Evolutionary conservation across 108 stramenopile species (phyloP).

Genomic region (Pinguiococcus pyrenoidosus): DNA sequence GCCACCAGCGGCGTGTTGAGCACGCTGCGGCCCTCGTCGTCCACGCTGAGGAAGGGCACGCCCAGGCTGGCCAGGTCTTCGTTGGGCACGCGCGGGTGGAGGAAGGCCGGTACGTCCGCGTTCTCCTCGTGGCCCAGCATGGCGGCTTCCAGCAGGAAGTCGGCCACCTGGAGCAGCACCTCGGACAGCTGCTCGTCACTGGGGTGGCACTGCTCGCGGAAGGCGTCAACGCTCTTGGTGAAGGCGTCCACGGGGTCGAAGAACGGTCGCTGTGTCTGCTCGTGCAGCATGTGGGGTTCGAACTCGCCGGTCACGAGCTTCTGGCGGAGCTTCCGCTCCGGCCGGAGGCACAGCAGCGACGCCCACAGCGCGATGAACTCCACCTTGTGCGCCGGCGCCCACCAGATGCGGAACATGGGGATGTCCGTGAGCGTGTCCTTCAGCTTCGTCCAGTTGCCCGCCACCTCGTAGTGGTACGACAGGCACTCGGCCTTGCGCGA

Average conservation of each 20-base stretch:
- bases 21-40: slow-evolving; percentile 25
- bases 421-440: slow-evolving; percentile 38
- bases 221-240: slow-evolving; percentile 25
- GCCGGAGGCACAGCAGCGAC: too few relatives aligned
- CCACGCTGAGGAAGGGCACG: slow-evolving; percentile 31
- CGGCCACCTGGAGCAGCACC: slow-evolving; percentile 29
- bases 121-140: slow-evolving; percentile 35
- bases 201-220: background rate
- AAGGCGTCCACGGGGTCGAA: slow-evolving; percentile 45
- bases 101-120: slow-evolving; percentile 37
- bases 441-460: slow-evolving; percentile 35
- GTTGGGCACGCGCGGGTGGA: slow-evolving; percentile 32
- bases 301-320: slow-evolving; percentile 24
- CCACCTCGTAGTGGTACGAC: slow-evolving; percentile 36
- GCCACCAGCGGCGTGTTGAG: slow-evolving; percentile 15
- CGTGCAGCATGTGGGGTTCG: background rate
- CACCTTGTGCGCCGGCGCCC: slow-evolving; percentile 27
- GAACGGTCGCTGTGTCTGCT: slow-evolving; percentile 25
- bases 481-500: slow-evolving; percentile 30
- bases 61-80: slow-evolving; percentile 27
- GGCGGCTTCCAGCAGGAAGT: slow-evolving; percentile 41
- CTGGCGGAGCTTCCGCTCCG: slow-evolving; percentile 5
- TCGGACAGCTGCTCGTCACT: background rate
- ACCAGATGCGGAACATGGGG: slow-evolving; percentile 36
- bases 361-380: slow-evolving; percentile 42